Conservation (phyloP, 139 green algal species). For the Yamagishiella unicocca region DNA sequence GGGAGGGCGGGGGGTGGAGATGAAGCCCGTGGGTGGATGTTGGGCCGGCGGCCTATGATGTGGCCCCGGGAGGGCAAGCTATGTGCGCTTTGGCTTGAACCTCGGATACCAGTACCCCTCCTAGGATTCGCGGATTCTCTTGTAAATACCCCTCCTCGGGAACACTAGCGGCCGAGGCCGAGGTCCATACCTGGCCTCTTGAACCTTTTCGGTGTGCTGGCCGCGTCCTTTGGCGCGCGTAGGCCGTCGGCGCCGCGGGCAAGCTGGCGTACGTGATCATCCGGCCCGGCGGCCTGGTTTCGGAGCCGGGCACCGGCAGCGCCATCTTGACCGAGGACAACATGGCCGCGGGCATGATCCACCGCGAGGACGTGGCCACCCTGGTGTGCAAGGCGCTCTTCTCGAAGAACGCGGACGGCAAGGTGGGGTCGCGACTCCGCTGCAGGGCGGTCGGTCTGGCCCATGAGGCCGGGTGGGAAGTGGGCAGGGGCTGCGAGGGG, state of each 20-base stretch:
- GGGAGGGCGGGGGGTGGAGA: neutral
- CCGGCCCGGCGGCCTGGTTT: conserved; percentile 93
- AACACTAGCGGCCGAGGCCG: too few relatives aligned
- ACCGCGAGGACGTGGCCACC: conserved; percentile 89
- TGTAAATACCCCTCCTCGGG: too few relatives aligned
- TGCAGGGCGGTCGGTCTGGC: neutral
- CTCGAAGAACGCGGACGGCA: conserved; percentile 81
- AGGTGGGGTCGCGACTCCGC: conserved; percentile 42
- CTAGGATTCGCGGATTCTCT: too few relatives aligned
- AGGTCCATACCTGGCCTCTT: neutral
- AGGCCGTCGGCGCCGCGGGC: conserved; percentile 40
- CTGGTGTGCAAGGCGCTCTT: conserved; percentile 86
- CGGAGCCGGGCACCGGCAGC: conserved; percentile 74
- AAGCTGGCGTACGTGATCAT: conserved; percentile 94
- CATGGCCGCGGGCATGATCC: conserved; percentile 75
- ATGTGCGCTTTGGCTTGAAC: too few relatives aligned
- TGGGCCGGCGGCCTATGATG: neutral
- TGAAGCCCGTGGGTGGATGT: neutral
- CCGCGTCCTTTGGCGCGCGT: neutral
- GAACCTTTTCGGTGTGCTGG: too few relatives aligned
- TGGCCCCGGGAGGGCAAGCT: neutral
- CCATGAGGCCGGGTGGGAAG: neutral
- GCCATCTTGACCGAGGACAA: conserved; percentile 89
- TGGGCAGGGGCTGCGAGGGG: too few relatives aligned
- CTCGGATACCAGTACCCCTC: too few relatives aligned